These are phyloP conservation scores for Psophocarpus tetragonolobus DNA, from an alignment of 306 rosid genomes.

Conservation along the genomic window DNA sequence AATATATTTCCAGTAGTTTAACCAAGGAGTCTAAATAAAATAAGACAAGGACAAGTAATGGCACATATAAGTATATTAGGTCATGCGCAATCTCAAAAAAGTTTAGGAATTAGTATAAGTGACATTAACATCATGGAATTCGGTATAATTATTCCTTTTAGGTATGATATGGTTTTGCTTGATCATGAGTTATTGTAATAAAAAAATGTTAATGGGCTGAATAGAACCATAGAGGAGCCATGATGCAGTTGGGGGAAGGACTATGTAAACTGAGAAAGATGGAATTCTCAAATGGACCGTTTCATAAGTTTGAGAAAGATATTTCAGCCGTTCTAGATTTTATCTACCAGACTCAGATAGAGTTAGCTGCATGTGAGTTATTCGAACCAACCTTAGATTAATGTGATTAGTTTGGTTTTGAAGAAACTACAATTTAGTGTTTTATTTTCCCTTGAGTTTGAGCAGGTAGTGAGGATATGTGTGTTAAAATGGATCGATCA, in stretches of 20 bases:
- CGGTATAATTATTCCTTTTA: not conserved
- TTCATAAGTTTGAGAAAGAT: conserved; percentile 72
- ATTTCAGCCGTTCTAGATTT: conserved; percentile 76
- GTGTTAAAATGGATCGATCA: conserved; percentile 81
- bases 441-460: conserved; percentile 14
- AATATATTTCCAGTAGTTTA: too few species aligned
- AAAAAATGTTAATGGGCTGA: conserved; percentile 7
- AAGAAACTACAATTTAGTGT: not conserved
- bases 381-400: not conserved
- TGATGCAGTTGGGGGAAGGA: conserved; percentile 97
- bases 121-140: not conserved
- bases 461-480: conserved; percentile 70
- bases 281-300: conserved; percentile 74
- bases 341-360: conserved; percentile 86
- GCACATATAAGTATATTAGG: too few species aligned
- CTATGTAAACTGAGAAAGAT: conserved; percentile 79
- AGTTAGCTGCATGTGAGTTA: conserved; percentile 88
- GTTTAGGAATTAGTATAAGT: too few species aligned
- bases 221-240: conserved; percentile 91
- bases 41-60: too few species aligned
- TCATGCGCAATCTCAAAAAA: too few species aligned
- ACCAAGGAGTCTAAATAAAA: too few species aligned
- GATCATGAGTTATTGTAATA: conserved; percentile 6
- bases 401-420: not conserved
- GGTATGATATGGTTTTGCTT: not conserved